Base-by-base conservation (phyloP, 1,284 basidiomycete species). In the Retiboletus flavoniger region DNA sequence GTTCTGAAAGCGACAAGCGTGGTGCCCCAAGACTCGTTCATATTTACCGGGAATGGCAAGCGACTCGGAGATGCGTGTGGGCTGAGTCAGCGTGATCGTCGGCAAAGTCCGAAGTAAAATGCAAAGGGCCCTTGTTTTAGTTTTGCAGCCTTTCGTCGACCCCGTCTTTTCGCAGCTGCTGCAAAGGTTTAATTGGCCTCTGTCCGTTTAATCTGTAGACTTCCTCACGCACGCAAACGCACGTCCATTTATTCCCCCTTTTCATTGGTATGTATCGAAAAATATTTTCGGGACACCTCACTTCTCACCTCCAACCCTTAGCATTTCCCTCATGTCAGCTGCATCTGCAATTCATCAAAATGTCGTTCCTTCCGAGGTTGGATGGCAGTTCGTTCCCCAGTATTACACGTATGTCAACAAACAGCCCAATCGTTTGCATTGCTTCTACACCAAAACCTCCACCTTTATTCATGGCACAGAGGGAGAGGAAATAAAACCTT, bases 401-500 rank as follows among this genome's bases (percentile, higher is more conserved):
- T 95, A 96, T 78, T 96, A 96, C 78, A 95, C 92, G 67, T 95
- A 93, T 80, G 91, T 98, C 74, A 97, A 99, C 85, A 95, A 98
- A 78, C 88, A 96, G 61, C 96, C 96, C 60, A 81, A 90, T 75
- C 91, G 94, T 72, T 84, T 99, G 63, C 96, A 99, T 78, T 96
- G 95, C 78, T 99, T 99, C 80, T 99, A 99, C 82, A 98, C 90
- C 71, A 98, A 98, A 83, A 85, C 85, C 66, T 98, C 95, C 50
- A 98, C 96, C 63, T 96, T 95, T 78, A 91, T 91, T 71, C 95
- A 97, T 74, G 93, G 93, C 53, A 91, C 90, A 55, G 95, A 97
- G 79, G 97, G 95, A 54, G 95, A 97, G 75, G 96, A 98, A 51
- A 76, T 81, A 54, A 86, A 87, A 63, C 81, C 93, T 34, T 93